Conservation (phyloP, 2,329 filamentous ascomycete species). For the Pseudogymnoascus sp. region DNA sequence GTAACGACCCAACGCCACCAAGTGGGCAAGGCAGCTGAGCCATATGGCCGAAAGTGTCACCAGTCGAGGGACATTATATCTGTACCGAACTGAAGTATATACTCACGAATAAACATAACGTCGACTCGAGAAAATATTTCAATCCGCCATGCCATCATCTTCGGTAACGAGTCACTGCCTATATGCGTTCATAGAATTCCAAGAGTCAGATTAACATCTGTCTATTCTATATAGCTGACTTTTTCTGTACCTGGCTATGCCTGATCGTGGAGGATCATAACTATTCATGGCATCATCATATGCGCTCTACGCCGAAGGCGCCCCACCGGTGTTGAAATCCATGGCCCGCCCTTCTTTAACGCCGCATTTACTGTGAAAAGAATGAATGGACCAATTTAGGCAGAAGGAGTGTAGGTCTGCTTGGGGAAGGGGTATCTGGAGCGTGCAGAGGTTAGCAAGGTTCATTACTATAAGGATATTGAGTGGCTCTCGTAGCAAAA, state of each 20-base stretch:
- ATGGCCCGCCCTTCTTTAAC: conserved; percentile 31
- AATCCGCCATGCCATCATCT: neutral
- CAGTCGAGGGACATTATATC: neutral
- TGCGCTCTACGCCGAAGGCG: conserved; percentile 10
- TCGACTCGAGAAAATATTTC: neutral
- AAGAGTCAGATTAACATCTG: neutral
- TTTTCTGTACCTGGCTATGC: conserved; percentile 15
- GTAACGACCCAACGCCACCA: conserved; percentile 38
- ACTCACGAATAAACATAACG: conserved; percentile 3
- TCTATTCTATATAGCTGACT: conserved; percentile 7
- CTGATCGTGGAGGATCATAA: conserved; percentile 30
- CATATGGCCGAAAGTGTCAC: neutral
- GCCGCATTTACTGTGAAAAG: conserved; percentile 29
- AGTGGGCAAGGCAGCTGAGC: conserved; percentile 39
- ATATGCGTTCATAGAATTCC: neutral
- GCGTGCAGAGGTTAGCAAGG: conserved; percentile 5
- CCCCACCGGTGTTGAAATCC: conserved; percentile 46
- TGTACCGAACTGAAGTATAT: neutral
- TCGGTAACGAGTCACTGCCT: neutral
- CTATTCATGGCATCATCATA: conserved; percentile 11
- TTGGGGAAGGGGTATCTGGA: conserved; percentile 73
- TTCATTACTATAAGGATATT: neutral
- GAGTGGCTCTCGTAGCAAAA: neutral
- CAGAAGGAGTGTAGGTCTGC: conserved; percentile 56
- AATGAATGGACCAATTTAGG: conserved; percentile 26